Percentiles rank a stretch among this genome's conserved stretches.
Evolutionary conservation across 257 asterid species (phyloP).

Genomic region (Leonotis leonurus): DNA sequence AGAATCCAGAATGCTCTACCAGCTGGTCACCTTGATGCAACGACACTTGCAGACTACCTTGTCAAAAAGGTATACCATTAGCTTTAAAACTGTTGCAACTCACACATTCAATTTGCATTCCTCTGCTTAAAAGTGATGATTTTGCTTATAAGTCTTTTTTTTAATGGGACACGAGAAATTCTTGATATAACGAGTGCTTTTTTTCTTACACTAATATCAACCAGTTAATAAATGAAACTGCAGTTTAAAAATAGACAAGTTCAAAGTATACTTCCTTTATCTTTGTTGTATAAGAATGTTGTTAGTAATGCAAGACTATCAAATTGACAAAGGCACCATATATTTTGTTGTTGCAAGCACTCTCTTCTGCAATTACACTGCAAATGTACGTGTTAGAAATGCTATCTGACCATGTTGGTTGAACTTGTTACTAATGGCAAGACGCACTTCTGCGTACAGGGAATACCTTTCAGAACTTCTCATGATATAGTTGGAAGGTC

Average conservation of each 20-base stretch:
- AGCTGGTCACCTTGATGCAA: constrained; percentile 98
- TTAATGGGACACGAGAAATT: not conserved
- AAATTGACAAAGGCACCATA: not conserved
- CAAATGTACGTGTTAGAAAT: not conserved
- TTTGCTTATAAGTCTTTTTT: not conserved
- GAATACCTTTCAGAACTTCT: constrained; percentile 86
- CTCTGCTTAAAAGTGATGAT: not conserved
- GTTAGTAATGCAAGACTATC: not conserved
- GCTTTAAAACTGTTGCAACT: not conserved
- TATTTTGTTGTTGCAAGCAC: not conserved
- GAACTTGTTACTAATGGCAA: constrained; percentile 4
- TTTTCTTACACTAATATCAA: not conserved
- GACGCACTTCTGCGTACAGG: constrained; percentile 36
- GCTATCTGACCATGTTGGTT: not conserved
- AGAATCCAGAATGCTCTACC: constrained; percentile 70
- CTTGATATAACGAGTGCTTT: not conserved
- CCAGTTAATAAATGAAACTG: not conserved
- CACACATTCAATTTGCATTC: not conserved
- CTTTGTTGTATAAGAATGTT: not conserved
- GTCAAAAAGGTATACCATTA: constrained; percentile 70
- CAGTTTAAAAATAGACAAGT: not conserved
- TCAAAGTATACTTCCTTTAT: not conserved
- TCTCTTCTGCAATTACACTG: not conserved
- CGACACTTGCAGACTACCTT: constrained; percentile 94
- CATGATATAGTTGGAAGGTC: constrained; percentile 89